These are phyloP conservation scores for Colletotrichum tabaci DNA, from an alignment of 2,329 filamentous ascomycete genomes.

Conservation along the genomic window DNA sequence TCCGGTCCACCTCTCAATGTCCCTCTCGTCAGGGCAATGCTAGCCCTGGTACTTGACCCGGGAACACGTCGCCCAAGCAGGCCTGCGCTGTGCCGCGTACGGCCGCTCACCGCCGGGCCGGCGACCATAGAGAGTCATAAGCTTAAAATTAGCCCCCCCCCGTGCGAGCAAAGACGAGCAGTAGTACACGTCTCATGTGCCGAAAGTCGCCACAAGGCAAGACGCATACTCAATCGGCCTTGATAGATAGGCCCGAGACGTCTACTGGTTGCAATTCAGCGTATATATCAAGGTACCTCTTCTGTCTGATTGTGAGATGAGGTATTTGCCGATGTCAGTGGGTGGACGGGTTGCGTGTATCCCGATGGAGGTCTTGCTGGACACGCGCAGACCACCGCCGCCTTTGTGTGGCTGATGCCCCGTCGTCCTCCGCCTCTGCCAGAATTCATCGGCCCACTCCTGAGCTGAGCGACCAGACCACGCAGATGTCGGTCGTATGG, in stretches of 20 bases:
- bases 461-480: conserved; percentile 12
- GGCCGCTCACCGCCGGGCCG: conserved; percentile 26
- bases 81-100: background rate
- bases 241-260: background rate
- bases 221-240: background rate
- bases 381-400: conserved; percentile 2
- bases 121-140: conserved; percentile 16
- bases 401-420: conserved; percentile 8
- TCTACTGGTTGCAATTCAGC: background rate
- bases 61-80: conserved; percentile 31
- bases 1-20: conserved; percentile 16
- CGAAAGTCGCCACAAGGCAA: background rate
- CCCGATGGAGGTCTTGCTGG: conserved; percentile 34
- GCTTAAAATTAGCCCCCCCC: conserved; percentile 22
- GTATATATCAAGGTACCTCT: background rate
- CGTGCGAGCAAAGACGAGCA: conserved; percentile 4
- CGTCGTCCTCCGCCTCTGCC: background rate
- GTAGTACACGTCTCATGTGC: conserved; percentile 23
- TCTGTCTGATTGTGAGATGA: background rate
- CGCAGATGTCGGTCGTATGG: background rate
- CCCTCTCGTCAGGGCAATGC: conserved; percentile 28
- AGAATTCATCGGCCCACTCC: background rate
- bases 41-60: conserved; percentile 12
- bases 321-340: background rate
- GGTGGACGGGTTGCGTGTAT: conserved; percentile 2